Percentiles rank a stretch among this genome's conserved stretches.
Conservation (phyloP, 306 rosid genomes). For the Gastrolobium villosum region DNA sequence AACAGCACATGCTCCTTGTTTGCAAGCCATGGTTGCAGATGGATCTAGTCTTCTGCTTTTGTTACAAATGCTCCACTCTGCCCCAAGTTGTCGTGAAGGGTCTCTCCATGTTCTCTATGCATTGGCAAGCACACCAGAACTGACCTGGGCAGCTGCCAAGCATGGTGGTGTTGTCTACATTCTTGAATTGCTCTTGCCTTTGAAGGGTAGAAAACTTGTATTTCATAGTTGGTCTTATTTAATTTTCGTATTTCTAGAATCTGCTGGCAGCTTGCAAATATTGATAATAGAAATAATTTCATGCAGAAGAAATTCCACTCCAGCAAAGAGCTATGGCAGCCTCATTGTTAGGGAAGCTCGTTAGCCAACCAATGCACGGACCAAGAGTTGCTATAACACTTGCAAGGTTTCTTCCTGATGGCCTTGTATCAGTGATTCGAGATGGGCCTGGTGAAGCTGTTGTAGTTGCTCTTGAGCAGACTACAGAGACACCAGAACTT, state of each 20-base stretch:
- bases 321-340: constrained; percentile 99
- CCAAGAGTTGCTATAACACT: constrained; percentile 97
- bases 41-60: constrained; percentile 96
- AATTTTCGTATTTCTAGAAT: constrained; percentile 23
- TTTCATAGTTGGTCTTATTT: constrained; percentile 38
- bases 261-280: constrained; percentile 17
- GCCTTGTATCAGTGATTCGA: constrained; percentile 90
- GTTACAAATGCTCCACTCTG: constrained; percentile 93
- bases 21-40: constrained; percentile 99
- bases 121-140: constrained; percentile 94
- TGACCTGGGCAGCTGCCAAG: constrained; percentile 99
- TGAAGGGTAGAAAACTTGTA: constrained; percentile 70
- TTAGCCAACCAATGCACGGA: constrained; percentile 99
- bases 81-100: constrained; percentile 97
- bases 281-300: constrained; percentile 44
- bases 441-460: constrained; percentile 99
- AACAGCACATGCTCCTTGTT: constrained; percentile 96
- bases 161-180: constrained; percentile 98
- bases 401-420: constrained; percentile 97
- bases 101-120: constrained; percentile 98
- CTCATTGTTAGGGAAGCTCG: constrained; percentile 95
- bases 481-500: constrained; percentile 98
- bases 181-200: constrained; percentile 94
- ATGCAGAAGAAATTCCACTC: constrained; percentile 88
- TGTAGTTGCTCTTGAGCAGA: constrained; percentile 87